phyloP scores from a whole-genome alignment of 441 rosid genomes.

The Manihot esculenta region DNA sequence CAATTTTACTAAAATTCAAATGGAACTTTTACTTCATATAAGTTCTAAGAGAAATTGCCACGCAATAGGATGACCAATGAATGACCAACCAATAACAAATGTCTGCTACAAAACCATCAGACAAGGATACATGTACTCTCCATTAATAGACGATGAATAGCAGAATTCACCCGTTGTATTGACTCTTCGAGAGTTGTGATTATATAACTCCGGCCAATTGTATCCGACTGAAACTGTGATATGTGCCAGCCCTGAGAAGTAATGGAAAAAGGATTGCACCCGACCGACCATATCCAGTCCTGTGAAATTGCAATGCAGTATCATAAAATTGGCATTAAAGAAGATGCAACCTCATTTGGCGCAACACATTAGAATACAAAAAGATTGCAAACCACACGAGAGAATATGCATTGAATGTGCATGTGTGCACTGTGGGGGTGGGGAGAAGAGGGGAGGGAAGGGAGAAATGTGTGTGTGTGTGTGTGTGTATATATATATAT shows the following conservation, averaged over 20 bases:
- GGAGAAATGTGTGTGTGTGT: not conserved
- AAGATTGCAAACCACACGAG: not conserved
- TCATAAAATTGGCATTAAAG: not conserved
- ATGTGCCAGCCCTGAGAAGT: conserved; percentile 91
- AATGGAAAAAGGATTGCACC: conserved; percentile 84
- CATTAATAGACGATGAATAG: conserved; percentile 68
- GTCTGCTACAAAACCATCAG: conserved; percentile 9
- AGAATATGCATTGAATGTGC: no score
- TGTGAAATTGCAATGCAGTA: conserved; percentile 33
- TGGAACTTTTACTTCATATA: not conserved
- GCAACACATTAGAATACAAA: not conserved
- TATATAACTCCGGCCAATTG: conserved; percentile 91
- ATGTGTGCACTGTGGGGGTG: no score
- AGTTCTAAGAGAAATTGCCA: not conserved
- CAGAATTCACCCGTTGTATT: conserved; percentile 77
- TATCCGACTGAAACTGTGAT: conserved; percentile 87
- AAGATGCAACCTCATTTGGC: conserved; percentile 2
- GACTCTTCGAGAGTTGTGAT: conserved; percentile 93
- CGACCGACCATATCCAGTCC: conserved; percentile 99
- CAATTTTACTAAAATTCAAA: not conserved
- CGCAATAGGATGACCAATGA: not conserved
- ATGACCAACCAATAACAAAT: not conserved
- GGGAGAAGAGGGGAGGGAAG: no score
- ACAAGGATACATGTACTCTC: conserved; percentile 94
- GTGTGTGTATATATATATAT: not conserved